Base-by-base conservation (phyloP, 2,329 filamentous ascomycete species). In the Stachybotrys chlorohalonatus region DNA sequence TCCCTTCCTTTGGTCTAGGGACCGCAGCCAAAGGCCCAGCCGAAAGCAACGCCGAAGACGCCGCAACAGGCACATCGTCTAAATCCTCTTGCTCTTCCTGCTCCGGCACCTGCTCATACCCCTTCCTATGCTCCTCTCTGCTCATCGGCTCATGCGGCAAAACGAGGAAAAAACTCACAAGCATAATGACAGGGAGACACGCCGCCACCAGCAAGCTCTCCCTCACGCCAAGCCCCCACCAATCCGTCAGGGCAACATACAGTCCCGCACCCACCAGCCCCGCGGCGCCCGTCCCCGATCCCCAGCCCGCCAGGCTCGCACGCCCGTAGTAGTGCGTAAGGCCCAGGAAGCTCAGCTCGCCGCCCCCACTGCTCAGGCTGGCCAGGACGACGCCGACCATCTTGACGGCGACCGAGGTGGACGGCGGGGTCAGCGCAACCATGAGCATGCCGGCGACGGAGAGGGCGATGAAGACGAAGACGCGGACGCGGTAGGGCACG, bases 281-380 rank as follows among this genome's bases (percentile, higher is more conserved):
- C 1, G 93, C 93, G 0, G 88, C 93, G 1, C 93, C 93, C 0
- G 93, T 96, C 0, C 93, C 93, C 59, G 88, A 93, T 0, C 90
- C 89, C 94, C 94, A 99, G 42, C 90, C 86, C 0, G 92, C 92
- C 16, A 97, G 78, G 62, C 90, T 90, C 70, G 89, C 86, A 8
- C 84, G 85, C 0, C 93, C 94, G 64, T 97, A 97, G 73, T 88
- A 96, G 68, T 97, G 93, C 13, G 93, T 95, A 64, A 99, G 73
- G 1, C 90, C 88, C 6, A 99, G 75, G 66, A 97, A 96, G 70
- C 87, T 95, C 56, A 96, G 76, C 73, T 97, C 94, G 36, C 94
- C 94, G 16, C 81, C 89, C 15, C 94, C 94, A 58, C 86, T 90
- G 62, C 89, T 89, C 52, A 97, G 71, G 63, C 90, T 95, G 1